A percentile compares a stretch with the other conserved stretches of the same genome.
Conservation (phyloP, 1,284 basidiomycete genomes). For the Tylopilus sp. region DNA sequence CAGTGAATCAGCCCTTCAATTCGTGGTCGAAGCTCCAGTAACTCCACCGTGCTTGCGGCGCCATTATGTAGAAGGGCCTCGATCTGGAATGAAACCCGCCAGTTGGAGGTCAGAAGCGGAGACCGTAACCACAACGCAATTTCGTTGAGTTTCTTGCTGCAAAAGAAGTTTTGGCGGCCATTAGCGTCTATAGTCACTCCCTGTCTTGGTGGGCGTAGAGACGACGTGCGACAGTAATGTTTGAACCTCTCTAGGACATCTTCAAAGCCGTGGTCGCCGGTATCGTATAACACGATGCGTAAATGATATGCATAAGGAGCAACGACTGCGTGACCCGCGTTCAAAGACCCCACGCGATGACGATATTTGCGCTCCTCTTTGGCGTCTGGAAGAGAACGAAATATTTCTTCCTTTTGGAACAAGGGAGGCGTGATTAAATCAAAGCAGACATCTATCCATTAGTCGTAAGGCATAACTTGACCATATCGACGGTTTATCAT, state of each 20-base stretch:
- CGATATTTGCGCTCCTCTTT: constrained; percentile 37
- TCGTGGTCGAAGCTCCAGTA: constrained; percentile 41
- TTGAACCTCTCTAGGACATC: constrained; percentile 46
- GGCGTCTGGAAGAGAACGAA: constrained; percentile 45
- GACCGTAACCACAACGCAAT: constrained; percentile 42
- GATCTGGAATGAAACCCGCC: constrained; percentile 66
- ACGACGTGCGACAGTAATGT: constrained; percentile 49
- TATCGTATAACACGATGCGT: constrained; percentile 48
- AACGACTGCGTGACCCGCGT: constrained; percentile 49
- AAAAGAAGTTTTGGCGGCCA: constrained; percentile 47
- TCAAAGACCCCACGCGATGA: constrained; percentile 52
- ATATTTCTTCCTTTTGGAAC: constrained; percentile 55
- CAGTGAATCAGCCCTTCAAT: constrained; percentile 41
- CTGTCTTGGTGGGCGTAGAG: constrained; percentile 37
- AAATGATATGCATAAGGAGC: constrained; percentile 64
- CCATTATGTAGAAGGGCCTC: constrained; percentile 62
- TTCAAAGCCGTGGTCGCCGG: constrained; percentile 32
- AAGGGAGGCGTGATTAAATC: constrained; percentile 55
- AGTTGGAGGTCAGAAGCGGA: constrained; percentile 37
- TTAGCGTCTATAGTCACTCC: constrained; percentile 43
- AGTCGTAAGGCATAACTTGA: constrained; percentile 8
- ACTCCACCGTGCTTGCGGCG: constrained; percentile 51
- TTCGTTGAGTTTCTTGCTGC: constrained; percentile 41
- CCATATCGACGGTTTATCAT: background rate
- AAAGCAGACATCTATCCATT: constrained; percentile 53